These are phyloP conservation scores for Candida oleophila DNA, from an alignment of 805 yeast species.

Conservation along the genomic window DNA sequence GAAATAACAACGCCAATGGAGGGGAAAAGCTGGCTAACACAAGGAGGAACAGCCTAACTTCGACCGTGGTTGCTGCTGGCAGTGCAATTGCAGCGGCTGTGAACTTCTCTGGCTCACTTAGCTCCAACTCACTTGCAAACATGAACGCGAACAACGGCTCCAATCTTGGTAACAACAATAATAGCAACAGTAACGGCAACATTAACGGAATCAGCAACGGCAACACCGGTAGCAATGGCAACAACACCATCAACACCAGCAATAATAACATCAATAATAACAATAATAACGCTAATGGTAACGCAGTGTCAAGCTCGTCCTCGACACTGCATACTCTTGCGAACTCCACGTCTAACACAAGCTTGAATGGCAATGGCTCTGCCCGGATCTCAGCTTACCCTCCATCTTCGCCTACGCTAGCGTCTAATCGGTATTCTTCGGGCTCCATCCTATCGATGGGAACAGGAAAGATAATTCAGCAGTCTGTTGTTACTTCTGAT, in stretches of 20 bases:
- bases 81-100: slow-evolving; percentile 2
- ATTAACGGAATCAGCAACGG: not conserved
- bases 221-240: not conserved
- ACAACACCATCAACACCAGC: not conserved
- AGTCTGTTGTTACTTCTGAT: slow-evolving; percentile 13
- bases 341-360: not conserved
- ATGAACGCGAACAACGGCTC: not conserved
- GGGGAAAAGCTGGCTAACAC: not conserved
- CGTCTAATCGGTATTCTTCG: slow-evolving; percentile 35
- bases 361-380: not conserved
- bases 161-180: too few relatives aligned
- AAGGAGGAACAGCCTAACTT: slow-evolving; percentile 12
- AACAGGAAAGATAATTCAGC: slow-evolving; percentile 39
- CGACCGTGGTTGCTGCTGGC: slow-evolving; percentile 1
- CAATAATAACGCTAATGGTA: not conserved
- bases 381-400: slow-evolving; percentile 8
- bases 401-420: slow-evolving; percentile 7
- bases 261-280: not conserved
- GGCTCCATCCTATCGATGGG: slow-evolving; percentile 41
- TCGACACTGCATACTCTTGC: not conserved
- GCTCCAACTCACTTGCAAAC: slow-evolving; percentile 15
- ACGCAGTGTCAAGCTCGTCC: not conserved
- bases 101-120: slow-evolving; percentile 1
- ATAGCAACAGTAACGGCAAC: not conserved
- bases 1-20: not conserved